Evolutionary conservation across 1,139 yeast genomes (phyloP).

Genomic region (Kodamaea anthophila): DNA sequence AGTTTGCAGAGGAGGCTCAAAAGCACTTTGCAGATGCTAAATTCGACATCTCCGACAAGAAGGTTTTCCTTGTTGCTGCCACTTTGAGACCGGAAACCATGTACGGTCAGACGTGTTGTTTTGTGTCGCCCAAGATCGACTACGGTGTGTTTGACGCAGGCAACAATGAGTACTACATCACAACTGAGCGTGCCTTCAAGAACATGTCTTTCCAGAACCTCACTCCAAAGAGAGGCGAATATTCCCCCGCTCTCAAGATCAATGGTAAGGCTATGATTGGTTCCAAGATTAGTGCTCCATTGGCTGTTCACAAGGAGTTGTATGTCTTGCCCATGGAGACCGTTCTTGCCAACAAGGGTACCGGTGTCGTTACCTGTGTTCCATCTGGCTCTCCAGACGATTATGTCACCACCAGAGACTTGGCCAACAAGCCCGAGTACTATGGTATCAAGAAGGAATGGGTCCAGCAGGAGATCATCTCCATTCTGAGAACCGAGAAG

Average conservation of each 20-base stretch:
- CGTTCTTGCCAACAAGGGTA: constrained; percentile 90
- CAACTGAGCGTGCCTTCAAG: constrained; percentile 96
- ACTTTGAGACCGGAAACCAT: constrained; percentile 98
- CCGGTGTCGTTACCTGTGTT: constrained; percentile 98
- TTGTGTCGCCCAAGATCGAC: constrained; percentile 88
- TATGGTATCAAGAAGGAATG: constrained; percentile 81
- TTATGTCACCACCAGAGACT: constrained; percentile 76
- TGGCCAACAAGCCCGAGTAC: constrained; percentile 85
- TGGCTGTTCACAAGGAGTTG: constrained; percentile 62
- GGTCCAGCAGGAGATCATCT: constrained; percentile 70
- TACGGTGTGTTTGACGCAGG: constrained; percentile 93
- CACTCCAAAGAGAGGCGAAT: constrained; percentile 83
- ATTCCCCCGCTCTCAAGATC: constrained; percentile 52
- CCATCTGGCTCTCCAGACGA: constrained; percentile 99
- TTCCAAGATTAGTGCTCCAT: constrained; percentile 80
- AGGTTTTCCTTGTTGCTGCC: constrained; percentile 85
- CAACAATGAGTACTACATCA: constrained; percentile 66
- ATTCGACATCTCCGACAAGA: constrained; percentile 47
- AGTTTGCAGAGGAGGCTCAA: constrained; percentile 54
- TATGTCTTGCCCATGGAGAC: constrained; percentile 97
- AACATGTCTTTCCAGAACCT: constrained; percentile 94
- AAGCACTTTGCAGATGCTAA: constrained; percentile 42
- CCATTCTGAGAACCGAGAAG: constrained; percentile 73
- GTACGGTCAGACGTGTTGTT: constrained; percentile 98
- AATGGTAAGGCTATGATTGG: constrained; percentile 78